Base-by-base conservation (phyloP, 2,329 filamentous ascomycete species). In the Huntiella omanensis region DNA sequence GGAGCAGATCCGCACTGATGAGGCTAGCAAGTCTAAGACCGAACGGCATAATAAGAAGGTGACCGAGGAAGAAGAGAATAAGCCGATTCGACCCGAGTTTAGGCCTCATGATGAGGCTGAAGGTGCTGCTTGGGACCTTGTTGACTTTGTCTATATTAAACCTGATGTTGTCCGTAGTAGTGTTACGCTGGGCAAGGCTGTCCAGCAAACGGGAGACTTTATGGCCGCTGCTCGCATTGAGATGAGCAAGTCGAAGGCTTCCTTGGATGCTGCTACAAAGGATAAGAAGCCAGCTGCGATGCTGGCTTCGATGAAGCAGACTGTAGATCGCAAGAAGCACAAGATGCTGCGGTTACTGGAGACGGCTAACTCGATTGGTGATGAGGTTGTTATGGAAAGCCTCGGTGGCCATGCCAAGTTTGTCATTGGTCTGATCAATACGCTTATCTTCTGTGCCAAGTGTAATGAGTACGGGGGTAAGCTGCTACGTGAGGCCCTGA, bases 331-430 rank as follows among this genome's bases (percentile, higher is more conserved):
- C 45, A 68, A 67, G 52, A 65, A 68, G 49, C 63, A 70, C 35
- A 61, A 66, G 4, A 60, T 77, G 4, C 67, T 64, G 51, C 58
- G 64, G 45, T 68, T 70, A 2, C 60, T 76, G 40, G 66, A 75
- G 51, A 65, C 69, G 8, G 71, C 70, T 1, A 64, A 71, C 44
- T 62, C 66, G 17, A 67, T 67, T 57, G 73, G 71, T 10, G 70
- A 75, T 54, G 64, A 66, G 39, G 64, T 66, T 16, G 69, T 75
- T 11, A 57, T 77, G 35, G 68, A 72, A 53, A 75, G 75, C 46
- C 60, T 77, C 33, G 72, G 73, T 6, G 66, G 66, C 11, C 70
- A 77, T 54, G 64, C 68, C 42, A 75, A 73, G 53, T 59, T 77
- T 45, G 65, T 76, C 33, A 64, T 68, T 40, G 69, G 66, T 40